phyloP scores from a whole-genome alignment of 495 filamentous ascomycete species.

The Podospora tetraspora region DNA sequence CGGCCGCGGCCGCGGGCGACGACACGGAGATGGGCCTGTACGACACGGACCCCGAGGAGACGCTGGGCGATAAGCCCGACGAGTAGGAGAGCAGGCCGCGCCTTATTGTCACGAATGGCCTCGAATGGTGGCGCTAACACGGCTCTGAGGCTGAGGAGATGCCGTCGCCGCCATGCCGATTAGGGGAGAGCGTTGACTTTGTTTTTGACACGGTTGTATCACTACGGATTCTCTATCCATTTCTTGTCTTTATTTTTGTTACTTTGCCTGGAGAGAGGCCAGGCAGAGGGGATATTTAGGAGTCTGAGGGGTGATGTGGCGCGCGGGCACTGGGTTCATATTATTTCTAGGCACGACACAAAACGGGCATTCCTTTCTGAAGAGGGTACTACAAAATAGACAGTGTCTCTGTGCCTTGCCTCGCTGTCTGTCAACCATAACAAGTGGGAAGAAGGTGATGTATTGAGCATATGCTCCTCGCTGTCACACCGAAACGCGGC shows the following conservation, averaged over 20 bases:
- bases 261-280: background rate
- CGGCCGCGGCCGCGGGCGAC: constrained; percentile 24
- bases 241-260: background rate
- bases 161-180: too few species aligned
- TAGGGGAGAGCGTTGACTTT: background rate
- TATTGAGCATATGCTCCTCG: background rate
- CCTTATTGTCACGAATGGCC: too few species aligned
- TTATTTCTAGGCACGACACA: background rate
- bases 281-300: background rate
- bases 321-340: background rate
- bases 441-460: background rate
- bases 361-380: background rate
- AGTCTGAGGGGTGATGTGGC: background rate
- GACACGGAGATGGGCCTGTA: constrained; percentile 43
- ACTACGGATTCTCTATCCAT: background rate
- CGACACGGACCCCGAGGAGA: constrained; percentile 33
- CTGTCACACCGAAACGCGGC: background rate
- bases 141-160: too few species aligned
- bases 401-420: background rate
- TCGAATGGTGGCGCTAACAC: too few species aligned
- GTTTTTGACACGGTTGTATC: background rate
- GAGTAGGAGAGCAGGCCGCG: constrained; percentile 11
- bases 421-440: background rate
- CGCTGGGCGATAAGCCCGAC: constrained; percentile 26
- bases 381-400: background rate